Evolutionary conservation across 257 asterid genomes (phyloP), one percentile per base, ranked within the genome.

Genomic region (Perilla frutescens): DNA sequence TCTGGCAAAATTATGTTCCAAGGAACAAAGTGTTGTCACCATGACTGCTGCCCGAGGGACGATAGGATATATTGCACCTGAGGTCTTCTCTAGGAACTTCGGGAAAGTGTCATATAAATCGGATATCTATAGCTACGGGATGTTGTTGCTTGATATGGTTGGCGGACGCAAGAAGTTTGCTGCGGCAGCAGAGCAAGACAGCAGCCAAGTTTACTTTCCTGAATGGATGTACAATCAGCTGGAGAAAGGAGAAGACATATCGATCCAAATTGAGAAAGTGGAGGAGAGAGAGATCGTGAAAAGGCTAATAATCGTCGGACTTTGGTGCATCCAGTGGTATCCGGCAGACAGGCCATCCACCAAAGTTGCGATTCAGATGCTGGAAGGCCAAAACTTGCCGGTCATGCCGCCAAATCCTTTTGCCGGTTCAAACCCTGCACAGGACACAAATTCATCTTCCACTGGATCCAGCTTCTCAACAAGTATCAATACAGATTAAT

Each of bases 261-360:
- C 77, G 1, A 82, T 81, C 59, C 83, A 86, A 34, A 75, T 85
- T n/a, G 96, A 84, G 48, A 80, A 71, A 10, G 94, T 58, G 14
- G 88, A 67, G 37, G 88, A 91, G 34, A 77, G 56, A 7, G 77
- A 76, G 6, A 74, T 85, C 39, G 89, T 79, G 56, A 91, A 84
- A 70, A 85, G 88, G 79, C 76, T 89, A 4, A 87, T 89, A 66
- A 84, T 91, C 5, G 91, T 81, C 1, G 97, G 96, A 10, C 86
- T 91, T 6, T 91, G 97, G 95, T 86, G 97, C 67, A 84, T 89
- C 26, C 96, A 89, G 59, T 91, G 96, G 97, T 86, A 83, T 68
- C 97, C 97, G 0, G 91, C 77, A 0, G 96, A 85, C 48, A 72
- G 95, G 75, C 97, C 97, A 34, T 89, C 96, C 1, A 88, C 84